These are phyloP conservation scores for Gaeumannomyces sp. DNA, from an alignment of 2,329 filamentous ascomycete species.

Conservation along the genomic window DNA sequence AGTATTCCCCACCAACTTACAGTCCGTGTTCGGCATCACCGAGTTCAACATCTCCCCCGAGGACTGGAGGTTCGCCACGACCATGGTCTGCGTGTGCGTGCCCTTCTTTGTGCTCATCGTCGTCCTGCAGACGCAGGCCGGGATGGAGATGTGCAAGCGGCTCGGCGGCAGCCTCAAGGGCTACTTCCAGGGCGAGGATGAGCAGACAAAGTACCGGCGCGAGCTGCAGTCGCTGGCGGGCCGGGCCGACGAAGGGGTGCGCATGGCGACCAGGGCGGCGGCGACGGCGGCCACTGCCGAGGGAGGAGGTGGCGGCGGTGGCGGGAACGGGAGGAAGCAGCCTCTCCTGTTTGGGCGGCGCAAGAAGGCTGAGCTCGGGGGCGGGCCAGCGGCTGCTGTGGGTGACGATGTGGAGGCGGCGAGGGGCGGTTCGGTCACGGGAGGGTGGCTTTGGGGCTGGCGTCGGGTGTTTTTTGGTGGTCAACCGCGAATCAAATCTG, in stretches of 20 bases:
- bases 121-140: slow-evolving; percentile 36
- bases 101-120: slow-evolving; percentile 43
- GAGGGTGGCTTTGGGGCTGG: neutral
- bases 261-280: neutral
- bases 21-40: slow-evolving; percentile 50
- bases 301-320: neutral
- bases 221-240: slow-evolving; percentile 6
- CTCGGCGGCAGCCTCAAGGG: slow-evolving; percentile 13
- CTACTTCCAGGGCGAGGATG: slow-evolving; percentile 6
- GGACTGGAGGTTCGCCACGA: slow-evolving; percentile 43
- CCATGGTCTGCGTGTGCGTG: slow-evolving; percentile 59
- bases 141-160: slow-evolving; percentile 19
- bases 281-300: neutral
- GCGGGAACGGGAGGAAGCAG: neutral
- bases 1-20: neutral
- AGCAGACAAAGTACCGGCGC: slow-evolving; percentile 1
- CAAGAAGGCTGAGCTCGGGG: neutral
- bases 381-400: neutral
- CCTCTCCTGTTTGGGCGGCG: neutral
- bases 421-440: neutral
- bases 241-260: neutral
- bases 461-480: neutral
- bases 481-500: neutral
- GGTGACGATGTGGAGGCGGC: neutral
- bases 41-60: slow-evolving; percentile 34